Base-by-base conservation (phyloP, 2,329 filamentous ascomycete genomes). In the Aspergillus ochraceoroseus region DNA sequence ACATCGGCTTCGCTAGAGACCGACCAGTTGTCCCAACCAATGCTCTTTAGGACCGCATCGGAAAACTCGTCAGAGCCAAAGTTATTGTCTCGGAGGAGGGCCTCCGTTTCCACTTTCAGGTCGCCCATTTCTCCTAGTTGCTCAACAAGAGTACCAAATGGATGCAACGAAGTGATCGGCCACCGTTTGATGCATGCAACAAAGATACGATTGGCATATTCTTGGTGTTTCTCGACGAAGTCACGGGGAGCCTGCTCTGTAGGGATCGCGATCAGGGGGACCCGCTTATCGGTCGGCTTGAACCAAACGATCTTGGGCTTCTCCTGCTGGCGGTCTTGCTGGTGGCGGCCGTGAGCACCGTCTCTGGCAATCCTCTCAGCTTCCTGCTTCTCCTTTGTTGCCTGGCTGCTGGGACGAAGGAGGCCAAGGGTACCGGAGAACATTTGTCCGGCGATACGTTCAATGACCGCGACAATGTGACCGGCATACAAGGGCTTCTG, bases 221-320 rank as follows among this genome's bases (percentile, higher is more conserved):
- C 87, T 65, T 95, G 87, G 65, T 98, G 92, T 67, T 92, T 95
- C 72, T 98, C 92, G 18, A 98, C 92, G 57, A 98, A 98, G 68
- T 96, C 92, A 23, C 88, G 84, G 13, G 92, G 92, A 6, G 92
- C 92, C 69, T 98, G 92, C 66, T 98, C 92, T 2, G 92, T 98
- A 1, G 92, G 92, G 51, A 98, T 98, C 38, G 92, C 92, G 65
- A 98, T 98, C 52, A 98, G 75, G 34, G 92, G 92, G 32, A 98
- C 92, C 61, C 92, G 87, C 78, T 98, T 96, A 70, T 98, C 92
- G 1, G 92, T 98, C 43, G 92, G 92, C 75, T 98, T 98, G 74
- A 98, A 98, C 92, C 92, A 98, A 28, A 98, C 92, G 68, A 98
- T 98, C 80, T 98, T 98, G 49, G 92, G 92, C 70, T 95, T 95